Evolutionary conservation across 345 rosid species (phyloP).

Genomic region (Camelina sativa): DNA sequence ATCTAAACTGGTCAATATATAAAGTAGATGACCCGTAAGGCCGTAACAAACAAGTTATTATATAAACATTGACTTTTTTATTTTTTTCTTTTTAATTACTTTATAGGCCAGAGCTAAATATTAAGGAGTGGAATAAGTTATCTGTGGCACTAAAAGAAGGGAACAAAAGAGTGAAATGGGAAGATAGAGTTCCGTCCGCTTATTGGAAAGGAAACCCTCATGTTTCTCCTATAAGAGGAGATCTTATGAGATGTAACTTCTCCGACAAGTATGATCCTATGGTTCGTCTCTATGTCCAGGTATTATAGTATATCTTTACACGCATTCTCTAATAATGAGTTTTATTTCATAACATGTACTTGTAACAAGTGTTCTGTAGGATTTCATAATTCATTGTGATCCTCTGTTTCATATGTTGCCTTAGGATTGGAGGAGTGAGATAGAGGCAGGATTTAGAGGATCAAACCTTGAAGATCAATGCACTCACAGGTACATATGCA

Average conservation of each 20-base stretch:
- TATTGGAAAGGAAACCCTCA: conserved; percentile 74
- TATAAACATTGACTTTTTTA: neutral
- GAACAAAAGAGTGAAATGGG: conserved; percentile 59
- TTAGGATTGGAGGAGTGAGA: conserved; percentile 54
- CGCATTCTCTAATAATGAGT: neutral
- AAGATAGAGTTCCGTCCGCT: conserved; percentile 65
- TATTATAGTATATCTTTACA: neutral
- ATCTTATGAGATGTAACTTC: conserved; percentile 61
- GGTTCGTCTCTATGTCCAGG: conserved; percentile 53
- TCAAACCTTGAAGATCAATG: conserved; percentile 61
- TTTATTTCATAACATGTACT: neutral
- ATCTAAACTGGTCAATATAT: neutral
- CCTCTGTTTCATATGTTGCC: neutral
- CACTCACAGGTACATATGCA: conserved; percentile 49
- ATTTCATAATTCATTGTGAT: neutral
- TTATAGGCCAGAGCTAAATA: conserved; percentile 63
- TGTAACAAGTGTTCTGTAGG: neutral
- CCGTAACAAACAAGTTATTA: neutral
- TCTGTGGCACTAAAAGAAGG: conserved; percentile 54
- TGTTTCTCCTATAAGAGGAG: conserved; percentile 46
- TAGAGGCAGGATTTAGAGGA: conserved; percentile 45
- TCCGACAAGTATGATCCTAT: conserved; percentile 50
- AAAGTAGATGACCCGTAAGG: conserved; percentile 6
- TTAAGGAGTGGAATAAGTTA: conserved; percentile 64
- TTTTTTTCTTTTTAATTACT: too few relatives aligned